Base-by-base conservation (phyloP, 2,329 filamentous ascomycete genomes). In the Cercospora sp. region DNA sequence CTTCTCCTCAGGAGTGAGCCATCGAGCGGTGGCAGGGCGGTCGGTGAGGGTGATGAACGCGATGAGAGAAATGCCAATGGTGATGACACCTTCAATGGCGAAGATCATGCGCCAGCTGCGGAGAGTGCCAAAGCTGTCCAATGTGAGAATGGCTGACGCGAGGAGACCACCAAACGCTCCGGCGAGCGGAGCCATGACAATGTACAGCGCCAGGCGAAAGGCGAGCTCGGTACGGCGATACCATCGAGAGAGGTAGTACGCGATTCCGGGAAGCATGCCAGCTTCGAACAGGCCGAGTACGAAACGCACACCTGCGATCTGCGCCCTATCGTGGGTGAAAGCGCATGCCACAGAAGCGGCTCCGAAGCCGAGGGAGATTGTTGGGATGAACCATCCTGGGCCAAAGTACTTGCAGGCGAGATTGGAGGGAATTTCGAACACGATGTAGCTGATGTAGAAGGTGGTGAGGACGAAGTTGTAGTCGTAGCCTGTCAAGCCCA, bases 361-460 rank as follows among this genome's bases (percentile, higher is more conserved):
- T 1, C 89, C 90, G 71, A 91, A 92, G 48, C 83, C 81, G 1
- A 92, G 79, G 0, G 88, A 86, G 33, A 85, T 86, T 3, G 81
- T 75, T 0, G 90, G 90, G 18, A 92, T 84, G 75, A 89, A 92
- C 88, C 88, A 91, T 39, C 89, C 89, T 0, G 90, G 90, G 0
- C 90, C 90, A 4, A 92, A 81, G 81, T 83, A 88, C 77, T 92
- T 93, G 82, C 90, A 92, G 18, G 83, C 78, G 67, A 92, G 84
- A 70, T 88, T 92, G 65, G 83, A 83, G 0, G 91, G 90, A 51
- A 93, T 89, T 77, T 92, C 87, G 71, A 90, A 91, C 59, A 92
- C 28, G 72, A 92, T 91, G 78, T 93, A 93, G 7, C 87, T 87
- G 75, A 93, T 83, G 78, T 90, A 92, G 79, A 92, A 92, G 70